A percentile compares a stretch with the other conserved stretches of the same genome.
phyloP scores from a whole-genome alignment of 2,329 filamentous ascomycete species.

The Stromatinia cepivora region DNA sequence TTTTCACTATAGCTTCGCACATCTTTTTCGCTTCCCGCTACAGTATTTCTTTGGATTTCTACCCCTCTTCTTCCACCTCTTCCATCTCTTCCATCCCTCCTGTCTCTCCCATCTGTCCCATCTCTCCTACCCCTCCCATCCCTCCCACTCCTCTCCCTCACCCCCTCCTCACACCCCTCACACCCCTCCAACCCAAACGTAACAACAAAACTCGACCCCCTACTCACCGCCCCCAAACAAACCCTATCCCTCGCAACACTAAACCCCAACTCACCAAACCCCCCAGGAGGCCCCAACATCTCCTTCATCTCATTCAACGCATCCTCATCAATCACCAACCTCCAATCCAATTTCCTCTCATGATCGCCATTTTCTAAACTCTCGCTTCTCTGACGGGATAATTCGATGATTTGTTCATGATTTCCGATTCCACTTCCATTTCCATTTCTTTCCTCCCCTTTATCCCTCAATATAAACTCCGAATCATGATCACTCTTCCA shows the following conservation, averaged over 20 bases:
- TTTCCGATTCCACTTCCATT: neutral
- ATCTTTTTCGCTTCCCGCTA: too few species aligned
- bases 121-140: neutral
- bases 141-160: neutral
- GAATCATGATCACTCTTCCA: neutral
- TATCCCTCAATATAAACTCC: neutral
- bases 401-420: constrained; percentile 13
- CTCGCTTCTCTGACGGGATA: constrained; percentile 5
- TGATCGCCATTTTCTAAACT: neutral
- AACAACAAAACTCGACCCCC: constrained; percentile 25
- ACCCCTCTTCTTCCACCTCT: too few species aligned
- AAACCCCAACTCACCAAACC: constrained; percentile 30
- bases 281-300: constrained; percentile 28
- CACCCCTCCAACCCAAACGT: constrained; percentile 9
- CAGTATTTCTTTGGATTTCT: too few species aligned
- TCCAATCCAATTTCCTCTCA: constrained; percentile 27
- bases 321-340: constrained; percentile 24
- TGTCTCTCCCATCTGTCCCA: neutral
- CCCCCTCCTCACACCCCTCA: neutral
- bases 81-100: too few species aligned
- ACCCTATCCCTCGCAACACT: constrained; percentile 25
- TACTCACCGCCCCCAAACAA: constrained; percentile 27
- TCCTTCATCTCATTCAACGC: constrained; percentile 31
- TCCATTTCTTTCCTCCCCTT: neutral
- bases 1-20: too few species aligned